Conservation (phyloP, 768 basidiomycete species). For the Lactarius akahatsu region DNA sequence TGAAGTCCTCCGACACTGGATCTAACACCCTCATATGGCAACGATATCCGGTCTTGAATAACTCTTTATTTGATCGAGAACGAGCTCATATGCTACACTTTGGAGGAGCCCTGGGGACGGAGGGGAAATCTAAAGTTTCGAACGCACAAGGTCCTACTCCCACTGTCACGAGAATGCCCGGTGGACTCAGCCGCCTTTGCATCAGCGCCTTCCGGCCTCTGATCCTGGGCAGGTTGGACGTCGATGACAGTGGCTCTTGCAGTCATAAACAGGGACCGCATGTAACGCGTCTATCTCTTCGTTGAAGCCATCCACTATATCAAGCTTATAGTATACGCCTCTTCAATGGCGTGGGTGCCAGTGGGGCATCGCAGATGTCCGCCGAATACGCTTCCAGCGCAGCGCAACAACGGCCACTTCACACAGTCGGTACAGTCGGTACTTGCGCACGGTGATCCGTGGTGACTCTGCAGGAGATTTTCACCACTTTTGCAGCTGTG, state of each 20-base stretch:
- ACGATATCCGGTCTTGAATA: too few relatives aligned
- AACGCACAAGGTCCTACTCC: not conserved
- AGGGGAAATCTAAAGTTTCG: not conserved
- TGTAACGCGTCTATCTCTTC: not conserved
- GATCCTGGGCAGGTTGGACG: not conserved
- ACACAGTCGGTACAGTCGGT: not conserved
- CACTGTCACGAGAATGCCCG: not conserved
- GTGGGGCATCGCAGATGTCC: too few relatives aligned
- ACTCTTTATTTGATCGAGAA: too few relatives aligned
- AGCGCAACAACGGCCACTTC: not conserved
- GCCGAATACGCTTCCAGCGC: too few relatives aligned
- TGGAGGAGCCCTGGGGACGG: too few relatives aligned
- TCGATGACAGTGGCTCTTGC: not conserved
- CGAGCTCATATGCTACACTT: too few relatives aligned
- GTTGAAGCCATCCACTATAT: too few relatives aligned
- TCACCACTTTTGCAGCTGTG: not conserved
- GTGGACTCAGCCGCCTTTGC: not conserved
- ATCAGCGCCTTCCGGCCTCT: not conserved
- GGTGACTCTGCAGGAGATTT: not conserved
- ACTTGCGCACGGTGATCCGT: not conserved
- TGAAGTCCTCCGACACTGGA: not conserved
- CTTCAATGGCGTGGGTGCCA: too few relatives aligned
- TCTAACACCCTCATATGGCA: not conserved
- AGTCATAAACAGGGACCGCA: not conserved
- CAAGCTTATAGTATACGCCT: too few relatives aligned